Conservation (phyloP, 306 rosid genomes). For the Acacia crassicarpa region DNA sequence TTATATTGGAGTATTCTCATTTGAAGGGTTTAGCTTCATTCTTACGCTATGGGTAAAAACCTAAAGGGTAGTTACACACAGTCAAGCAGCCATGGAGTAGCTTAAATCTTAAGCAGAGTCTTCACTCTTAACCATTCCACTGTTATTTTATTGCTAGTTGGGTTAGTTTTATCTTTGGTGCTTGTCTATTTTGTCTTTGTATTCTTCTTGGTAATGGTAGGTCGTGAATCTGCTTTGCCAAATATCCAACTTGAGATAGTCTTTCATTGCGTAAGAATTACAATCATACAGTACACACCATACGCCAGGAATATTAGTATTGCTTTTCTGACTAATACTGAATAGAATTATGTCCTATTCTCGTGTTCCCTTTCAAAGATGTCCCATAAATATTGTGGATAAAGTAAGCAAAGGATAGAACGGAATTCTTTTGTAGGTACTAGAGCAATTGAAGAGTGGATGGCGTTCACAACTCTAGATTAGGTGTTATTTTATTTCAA, state of each 20-base stretch:
- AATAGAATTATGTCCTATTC: background rate
- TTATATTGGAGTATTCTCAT: background rate
- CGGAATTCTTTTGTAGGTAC: background rate
- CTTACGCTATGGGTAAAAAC: constrained; percentile 28
- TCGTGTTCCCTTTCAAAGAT: background rate
- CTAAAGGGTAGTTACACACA: constrained; percentile 17
- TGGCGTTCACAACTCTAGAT: background rate
- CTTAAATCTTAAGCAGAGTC: constrained; percentile 33
- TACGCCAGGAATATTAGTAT: background rate
- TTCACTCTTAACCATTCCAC: background rate
- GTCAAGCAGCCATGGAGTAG: constrained; percentile 1
- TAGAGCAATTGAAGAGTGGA: background rate
- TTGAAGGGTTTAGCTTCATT: background rate
- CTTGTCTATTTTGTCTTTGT: background rate
- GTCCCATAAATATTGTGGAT: background rate
- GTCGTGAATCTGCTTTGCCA: background rate
- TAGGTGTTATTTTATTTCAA: background rate
- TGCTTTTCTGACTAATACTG: background rate
- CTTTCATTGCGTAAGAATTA: background rate
- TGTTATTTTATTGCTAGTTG: background rate
- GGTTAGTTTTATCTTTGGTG: background rate
- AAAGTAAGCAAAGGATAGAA: background rate
- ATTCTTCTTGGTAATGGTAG: background rate
- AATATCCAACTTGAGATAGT: background rate
- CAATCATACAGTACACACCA: background rate